A percentile compares a stretch with the other conserved stretches of the same genome.
Conservation (phyloP, 805 yeast genomes). For the Candida coquimbonensis region DNA sequence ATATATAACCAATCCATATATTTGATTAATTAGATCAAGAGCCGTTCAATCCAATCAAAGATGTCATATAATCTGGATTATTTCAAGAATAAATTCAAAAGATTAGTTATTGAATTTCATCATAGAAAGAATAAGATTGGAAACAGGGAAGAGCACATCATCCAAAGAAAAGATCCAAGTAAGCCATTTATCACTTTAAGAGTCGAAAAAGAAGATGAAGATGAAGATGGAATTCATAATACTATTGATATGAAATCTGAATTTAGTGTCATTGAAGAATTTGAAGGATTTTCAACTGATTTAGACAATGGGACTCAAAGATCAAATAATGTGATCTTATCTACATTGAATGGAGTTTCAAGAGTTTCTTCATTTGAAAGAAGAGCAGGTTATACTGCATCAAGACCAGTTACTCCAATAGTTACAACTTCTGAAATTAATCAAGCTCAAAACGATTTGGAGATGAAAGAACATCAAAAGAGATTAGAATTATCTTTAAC, state of each 20-base stretch:
- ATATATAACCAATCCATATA: too few relatives aligned
- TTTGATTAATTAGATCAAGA: too few relatives aligned
- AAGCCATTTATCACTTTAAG: conserved; percentile 8
- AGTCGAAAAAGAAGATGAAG: not conserved
- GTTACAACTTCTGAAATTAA: not conserved
- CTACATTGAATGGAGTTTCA: not conserved
- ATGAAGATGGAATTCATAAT: not conserved
- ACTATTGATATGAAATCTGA: not conserved
- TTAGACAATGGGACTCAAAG: not conserved
- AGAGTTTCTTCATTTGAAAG: conserved; percentile 3
- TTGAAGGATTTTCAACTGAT: conserved; percentile 3
- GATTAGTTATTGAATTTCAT: conserved; percentile 10
- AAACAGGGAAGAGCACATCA: conserved; percentile 2
- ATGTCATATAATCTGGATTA: conserved; percentile 4
- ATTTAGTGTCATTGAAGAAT: not conserved
- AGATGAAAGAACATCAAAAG: conserved; percentile 2
- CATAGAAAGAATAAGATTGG: conserved; percentile 7
- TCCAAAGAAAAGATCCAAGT: conserved; percentile 4
- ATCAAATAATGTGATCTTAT: not conserved
- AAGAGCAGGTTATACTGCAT: not conserved
- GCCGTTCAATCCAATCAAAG: too few relatives aligned
- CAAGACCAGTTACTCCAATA: not conserved
- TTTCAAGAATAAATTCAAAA: conserved; percentile 7
- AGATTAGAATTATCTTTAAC: conserved; percentile 2
- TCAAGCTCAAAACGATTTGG: not conserved